phyloP scores from a whole-genome alignment of 306 rosid species.

The Gastrolobium bilobum region DNA sequence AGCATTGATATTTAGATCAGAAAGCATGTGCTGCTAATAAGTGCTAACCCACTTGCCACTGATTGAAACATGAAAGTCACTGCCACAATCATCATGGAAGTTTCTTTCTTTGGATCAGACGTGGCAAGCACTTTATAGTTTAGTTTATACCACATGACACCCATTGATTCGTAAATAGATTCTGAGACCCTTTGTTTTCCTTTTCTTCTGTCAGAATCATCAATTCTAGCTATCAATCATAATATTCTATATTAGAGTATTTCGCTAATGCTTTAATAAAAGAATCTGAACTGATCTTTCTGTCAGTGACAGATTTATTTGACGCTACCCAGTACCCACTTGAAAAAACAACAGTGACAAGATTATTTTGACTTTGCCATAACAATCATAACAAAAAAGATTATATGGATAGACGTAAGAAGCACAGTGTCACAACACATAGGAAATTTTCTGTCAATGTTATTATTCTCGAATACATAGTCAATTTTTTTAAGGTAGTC shows the following conservation, averaged over 20 bases:
- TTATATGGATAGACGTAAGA: too few relatives aligned
- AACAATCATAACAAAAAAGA: neutral
- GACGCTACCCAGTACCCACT: neutral
- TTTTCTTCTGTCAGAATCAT: neutral
- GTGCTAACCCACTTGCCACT: neutral
- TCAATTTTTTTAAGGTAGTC: too few relatives aligned
- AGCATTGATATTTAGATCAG: neutral
- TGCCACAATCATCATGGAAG: neutral
- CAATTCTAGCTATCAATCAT: neutral
- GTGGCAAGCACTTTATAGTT: neutral
- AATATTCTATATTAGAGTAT: neutral
- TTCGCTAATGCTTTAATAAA: neutral
- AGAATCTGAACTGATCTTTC: neutral
- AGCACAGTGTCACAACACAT: too few relatives aligned
- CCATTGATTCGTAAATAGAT: neutral
- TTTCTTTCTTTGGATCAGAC: neutral
- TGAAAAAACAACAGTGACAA: neutral
- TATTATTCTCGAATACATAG: neutral
- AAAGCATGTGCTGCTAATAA: neutral
- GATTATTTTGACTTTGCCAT: neutral
- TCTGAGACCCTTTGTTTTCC: too few relatives aligned
- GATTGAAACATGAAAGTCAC: neutral
- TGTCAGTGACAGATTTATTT: constrained; percentile 3
- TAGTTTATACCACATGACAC: neutral
- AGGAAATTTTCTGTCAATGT: neutral